Conservation (phyloP, 345 rosid species). For the Salix caprea region DNA sequence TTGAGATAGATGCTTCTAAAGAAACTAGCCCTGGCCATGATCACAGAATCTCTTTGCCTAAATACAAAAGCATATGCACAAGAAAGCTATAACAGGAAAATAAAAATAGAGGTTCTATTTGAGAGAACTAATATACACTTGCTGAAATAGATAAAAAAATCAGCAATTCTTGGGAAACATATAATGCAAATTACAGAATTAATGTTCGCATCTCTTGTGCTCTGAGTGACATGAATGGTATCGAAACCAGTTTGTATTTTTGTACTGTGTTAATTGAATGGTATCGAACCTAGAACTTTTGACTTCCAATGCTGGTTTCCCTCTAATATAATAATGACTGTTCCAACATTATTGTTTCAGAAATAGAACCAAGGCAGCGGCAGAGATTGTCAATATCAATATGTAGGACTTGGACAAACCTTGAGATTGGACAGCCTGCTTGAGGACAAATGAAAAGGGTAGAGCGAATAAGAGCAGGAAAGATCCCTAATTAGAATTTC, state of each 20-base stretch:
- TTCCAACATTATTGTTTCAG: constrained; percentile 26
- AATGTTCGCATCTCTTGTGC: background rate
- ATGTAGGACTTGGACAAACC: constrained; percentile 17
- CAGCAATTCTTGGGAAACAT: constrained; percentile 22
- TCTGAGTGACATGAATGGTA: constrained; percentile 4
- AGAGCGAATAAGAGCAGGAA: background rate
- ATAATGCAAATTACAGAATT: constrained; percentile 12
- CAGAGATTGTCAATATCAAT: constrained; percentile 28
- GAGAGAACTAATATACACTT: constrained; percentile 11
- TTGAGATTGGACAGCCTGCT: constrained; percentile 40
- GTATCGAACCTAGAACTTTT: constrained; percentile 7
- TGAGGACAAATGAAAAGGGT: constrained; percentile 3
- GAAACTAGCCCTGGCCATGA: background rate
- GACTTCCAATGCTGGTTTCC: constrained; percentile 2
- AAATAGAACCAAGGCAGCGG: constrained; percentile 30
- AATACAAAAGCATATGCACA: background rate
- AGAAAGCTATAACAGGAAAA: background rate
- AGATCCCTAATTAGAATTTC: background rate
- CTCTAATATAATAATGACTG: constrained; percentile 6
- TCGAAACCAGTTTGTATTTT: constrained; percentile 6
- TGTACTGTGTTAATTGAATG: constrained; percentile 6
- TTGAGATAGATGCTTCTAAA: background rate
- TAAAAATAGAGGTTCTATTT: background rate
- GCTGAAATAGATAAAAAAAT: constrained; percentile 21
- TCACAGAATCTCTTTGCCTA: background rate